Evolutionary conservation across 495 filamentous ascomycete genomes (phyloP).

Genomic region (Evansstolkia leycettana): DNA sequence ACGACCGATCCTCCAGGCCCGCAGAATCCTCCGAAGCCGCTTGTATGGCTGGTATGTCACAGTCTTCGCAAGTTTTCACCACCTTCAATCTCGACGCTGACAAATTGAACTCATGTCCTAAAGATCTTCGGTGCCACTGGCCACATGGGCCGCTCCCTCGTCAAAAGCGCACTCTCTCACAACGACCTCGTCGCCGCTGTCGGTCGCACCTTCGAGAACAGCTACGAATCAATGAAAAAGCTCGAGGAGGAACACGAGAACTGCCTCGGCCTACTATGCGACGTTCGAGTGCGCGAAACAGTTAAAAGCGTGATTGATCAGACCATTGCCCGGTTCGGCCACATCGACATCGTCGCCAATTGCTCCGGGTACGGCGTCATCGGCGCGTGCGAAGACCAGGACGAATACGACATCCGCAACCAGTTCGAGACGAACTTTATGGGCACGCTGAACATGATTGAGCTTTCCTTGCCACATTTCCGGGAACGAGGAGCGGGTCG

Average conservation of each 20-base stretch:
- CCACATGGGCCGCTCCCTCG: conserved; percentile 87
- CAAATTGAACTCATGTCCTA: neutral
- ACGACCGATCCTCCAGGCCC: conserved; percentile 73
- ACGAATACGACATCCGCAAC: conserved; percentile 85
- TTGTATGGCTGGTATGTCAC: conserved; percentile 67
- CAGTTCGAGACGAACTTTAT: conserved; percentile 98
- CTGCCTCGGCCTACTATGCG: conserved; percentile 73
- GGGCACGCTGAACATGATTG: conserved; percentile 86
- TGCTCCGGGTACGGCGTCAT: conserved; percentile 90
- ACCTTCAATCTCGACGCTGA: conserved; percentile 4
- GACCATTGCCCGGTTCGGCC: conserved; percentile 61
- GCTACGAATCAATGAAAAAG: conserved; percentile 50
- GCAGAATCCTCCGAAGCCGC: conserved; percentile 55
- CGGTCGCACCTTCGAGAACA: conserved; percentile 73
- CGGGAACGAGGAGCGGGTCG: conserved; percentile 58
- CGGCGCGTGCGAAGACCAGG: conserved; percentile 92
- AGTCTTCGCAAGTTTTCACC: conserved; percentile 1
- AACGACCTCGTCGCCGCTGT: conserved; percentile 84
- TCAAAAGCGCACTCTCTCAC: conserved; percentile 64
- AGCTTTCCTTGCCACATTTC: conserved; percentile 81
- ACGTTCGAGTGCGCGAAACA: conserved; percentile 72
- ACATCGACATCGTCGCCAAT: conserved; percentile 82
- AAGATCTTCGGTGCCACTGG: conserved; percentile 91
- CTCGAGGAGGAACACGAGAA: conserved; percentile 41
- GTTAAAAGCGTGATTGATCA: conserved; percentile 57